Evolutionary conservation across 208 protist species (phyloP).

Genomic region (Trypanosoma mega): DNA sequence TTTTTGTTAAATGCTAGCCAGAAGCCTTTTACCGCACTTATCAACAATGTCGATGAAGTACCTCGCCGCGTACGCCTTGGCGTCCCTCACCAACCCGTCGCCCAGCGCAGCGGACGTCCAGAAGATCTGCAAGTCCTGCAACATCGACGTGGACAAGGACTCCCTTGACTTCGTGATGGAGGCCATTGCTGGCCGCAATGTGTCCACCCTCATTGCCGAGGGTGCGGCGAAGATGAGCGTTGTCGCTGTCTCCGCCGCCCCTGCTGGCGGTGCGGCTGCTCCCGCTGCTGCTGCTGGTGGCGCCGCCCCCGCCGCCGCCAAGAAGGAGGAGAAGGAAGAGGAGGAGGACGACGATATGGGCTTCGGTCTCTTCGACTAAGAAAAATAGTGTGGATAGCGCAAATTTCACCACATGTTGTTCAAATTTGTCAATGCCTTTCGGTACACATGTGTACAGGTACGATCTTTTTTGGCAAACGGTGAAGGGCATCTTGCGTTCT

Average conservation of each 20-base stretch:
- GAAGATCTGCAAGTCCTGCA: constrained; percentile 82
- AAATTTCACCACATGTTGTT: too few relatives aligned
- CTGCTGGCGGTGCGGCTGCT: constrained; percentile 34
- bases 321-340: constrained; percentile 72
- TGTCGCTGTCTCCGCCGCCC: constrained; percentile 38
- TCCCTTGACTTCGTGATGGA: constrained; percentile 84
- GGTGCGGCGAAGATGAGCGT: constrained; percentile 80
- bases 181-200: constrained; percentile 68
- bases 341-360: constrained; percentile 90
- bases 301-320: constrained; percentile 27
- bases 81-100: constrained; percentile 68
- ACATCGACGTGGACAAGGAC: constrained; percentile 65
- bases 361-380: constrained; percentile 90
- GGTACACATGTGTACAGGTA: background rate
- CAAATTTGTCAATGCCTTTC: too few relatives aligned
- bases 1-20: constrained; percentile 6
- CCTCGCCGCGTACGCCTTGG: constrained; percentile 91
- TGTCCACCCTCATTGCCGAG: constrained; percentile 74
- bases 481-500: background rate
- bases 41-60: constrained; percentile 84
- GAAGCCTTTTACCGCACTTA: constrained; percentile 14
- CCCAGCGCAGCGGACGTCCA: constrained; percentile 81
- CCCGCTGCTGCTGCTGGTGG: constrained; percentile 28
- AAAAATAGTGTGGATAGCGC: too few relatives aligned
- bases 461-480: background rate